Base-by-base conservation (phyloP, 2,329 filamentous ascomycete genomes). In the Xylaria polymorpha region DNA sequence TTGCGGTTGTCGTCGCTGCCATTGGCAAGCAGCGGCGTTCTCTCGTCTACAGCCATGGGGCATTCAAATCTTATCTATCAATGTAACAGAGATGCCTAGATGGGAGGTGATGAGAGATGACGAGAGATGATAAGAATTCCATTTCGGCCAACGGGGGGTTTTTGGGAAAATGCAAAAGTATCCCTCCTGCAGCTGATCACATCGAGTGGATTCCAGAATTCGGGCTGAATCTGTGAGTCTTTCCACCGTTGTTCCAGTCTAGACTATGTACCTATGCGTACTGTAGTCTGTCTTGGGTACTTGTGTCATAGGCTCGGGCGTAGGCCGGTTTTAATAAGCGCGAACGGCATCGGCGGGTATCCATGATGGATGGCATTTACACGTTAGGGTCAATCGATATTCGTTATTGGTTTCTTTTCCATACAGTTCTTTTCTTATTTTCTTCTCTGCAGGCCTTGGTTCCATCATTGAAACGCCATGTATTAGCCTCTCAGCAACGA, bases 1-100 rank as follows among this genome's bases (percentile, higher is more conserved):
- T 53, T 59, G 44, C 46, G 20, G 41, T 48, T 56, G 35, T 48
- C 58, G 39, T 39, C 29, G 29, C 32, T 29, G 43, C 66, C 66
- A 46, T 66, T 35, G 51, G 55, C 44, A 44, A 69, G 61, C 35
- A 73, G 57, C 5, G 61, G 72, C 18, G 68, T 72, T 51, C 72
- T 75, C 71, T 77, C 76, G 55, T 74, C 71, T 44, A 64, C 64
- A 55, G 74, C 64, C 72, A 74, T 75, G 18, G 56, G 7, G 4
- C 5, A 41, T 63, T 20, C 35, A 29, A 51, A 32, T 56, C 43
- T 29, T 25, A 32, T n/a, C 25, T 32, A n/a, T 39, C 43, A 29
- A 20, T 18, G 25, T 39, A 32, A n/a, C 4, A 20, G 20, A 61
- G 20, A 5, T n/a, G 7, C 10, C 22, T n/a, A 8, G n/a, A 18